Evolutionary conservation across 164 flowering plant genomes (phyloP).

Genomic region (Sedum album): DNA sequence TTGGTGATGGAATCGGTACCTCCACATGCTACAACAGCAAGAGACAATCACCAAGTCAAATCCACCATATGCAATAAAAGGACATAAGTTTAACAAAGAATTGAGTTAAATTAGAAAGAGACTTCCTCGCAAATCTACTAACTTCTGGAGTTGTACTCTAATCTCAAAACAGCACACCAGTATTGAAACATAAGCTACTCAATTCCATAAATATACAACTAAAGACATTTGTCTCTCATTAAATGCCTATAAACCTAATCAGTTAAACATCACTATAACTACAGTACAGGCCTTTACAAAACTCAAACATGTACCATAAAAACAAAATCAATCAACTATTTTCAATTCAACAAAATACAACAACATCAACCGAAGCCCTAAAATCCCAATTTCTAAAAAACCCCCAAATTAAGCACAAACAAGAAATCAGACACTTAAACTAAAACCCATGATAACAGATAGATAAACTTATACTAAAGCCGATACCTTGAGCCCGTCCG

Average conservation of each 20-base stretch:
- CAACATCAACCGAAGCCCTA: background rate
- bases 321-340: background rate
- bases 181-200: background rate
- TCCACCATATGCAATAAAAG: background rate
- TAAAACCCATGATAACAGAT: background rate
- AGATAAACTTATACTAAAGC: background rate
- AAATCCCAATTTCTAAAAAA: background rate
- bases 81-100: too few relatives aligned
- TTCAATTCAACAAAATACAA: background rate
- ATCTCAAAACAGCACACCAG: background rate
- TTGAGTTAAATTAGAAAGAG: too few relatives aligned
- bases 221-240: too few relatives aligned
- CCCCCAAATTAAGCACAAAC: background rate
- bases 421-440: background rate
- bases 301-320: background rate
- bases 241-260: too few relatives aligned
- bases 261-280: too few relatives aligned
- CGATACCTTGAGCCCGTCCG: constrained; percentile 48
- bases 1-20: constrained; percentile 51
- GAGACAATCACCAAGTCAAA: background rate
- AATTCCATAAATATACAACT: background rate
- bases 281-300: background rate
- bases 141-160: background rate
- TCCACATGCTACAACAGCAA: constrained; percentile 55
- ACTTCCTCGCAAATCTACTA: too few relatives aligned